Percentiles rank a stretch among this genome's conserved stretches.
Conservation (phyloP, 2,329 filamentous ascomycete species). For the Chrysoporthe deuterocubensis region DNA sequence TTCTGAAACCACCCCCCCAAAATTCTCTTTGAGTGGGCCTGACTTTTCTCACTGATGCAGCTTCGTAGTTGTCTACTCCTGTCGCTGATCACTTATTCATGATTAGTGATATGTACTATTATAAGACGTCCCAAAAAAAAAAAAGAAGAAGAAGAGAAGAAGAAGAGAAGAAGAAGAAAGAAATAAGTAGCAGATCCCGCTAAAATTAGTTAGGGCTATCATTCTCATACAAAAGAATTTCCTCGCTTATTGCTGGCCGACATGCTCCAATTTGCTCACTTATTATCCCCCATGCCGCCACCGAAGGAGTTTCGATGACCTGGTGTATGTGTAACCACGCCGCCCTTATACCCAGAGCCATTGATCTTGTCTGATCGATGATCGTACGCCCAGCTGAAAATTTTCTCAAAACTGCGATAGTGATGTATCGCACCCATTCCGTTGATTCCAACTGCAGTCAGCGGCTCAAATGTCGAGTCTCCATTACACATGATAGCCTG, state of each 20-base stretch:
- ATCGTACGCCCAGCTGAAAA: conserved; percentile 11
- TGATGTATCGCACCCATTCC: conserved; percentile 20
- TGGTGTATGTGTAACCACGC: background rate
- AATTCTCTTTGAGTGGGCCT: too few species aligned
- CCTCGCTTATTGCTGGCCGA: background rate
- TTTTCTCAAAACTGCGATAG: conserved; percentile 21
- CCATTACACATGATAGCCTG: conserved; percentile 25
- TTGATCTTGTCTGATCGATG: background rate
- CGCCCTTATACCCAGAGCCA: background rate
- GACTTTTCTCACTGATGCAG: background rate
- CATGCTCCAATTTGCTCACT: background rate
- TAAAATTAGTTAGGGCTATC: background rate
- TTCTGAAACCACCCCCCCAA: too few species aligned
- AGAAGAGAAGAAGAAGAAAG: background rate
- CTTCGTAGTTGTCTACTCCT: background rate
- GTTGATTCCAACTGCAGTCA: conserved; percentile 19
- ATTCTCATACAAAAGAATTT: background rate
- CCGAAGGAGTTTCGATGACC: background rate
- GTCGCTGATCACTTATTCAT: background rate
- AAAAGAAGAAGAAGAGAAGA: background rate
- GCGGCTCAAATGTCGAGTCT: conserved; percentile 26
- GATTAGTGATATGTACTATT: background rate
- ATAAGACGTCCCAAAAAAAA: background rate
- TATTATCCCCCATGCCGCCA: background rate
- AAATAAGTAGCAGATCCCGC: background rate